Conservation (phyloP, 495 filamentous ascomycete genomes). For the Tuber aestivum region DNA sequence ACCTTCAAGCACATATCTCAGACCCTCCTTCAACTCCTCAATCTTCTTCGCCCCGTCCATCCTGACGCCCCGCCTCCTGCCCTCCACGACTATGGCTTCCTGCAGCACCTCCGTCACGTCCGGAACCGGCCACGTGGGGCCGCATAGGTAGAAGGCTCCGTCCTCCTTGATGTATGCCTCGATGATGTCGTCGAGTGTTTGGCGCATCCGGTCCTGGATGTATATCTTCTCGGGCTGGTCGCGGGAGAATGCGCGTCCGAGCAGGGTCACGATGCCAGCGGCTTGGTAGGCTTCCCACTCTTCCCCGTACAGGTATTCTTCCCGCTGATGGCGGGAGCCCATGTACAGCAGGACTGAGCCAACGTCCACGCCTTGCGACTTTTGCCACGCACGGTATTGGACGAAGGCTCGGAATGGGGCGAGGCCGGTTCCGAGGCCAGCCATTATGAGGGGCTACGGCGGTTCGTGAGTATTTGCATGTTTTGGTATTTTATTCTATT, state of each 20-base stretch:
- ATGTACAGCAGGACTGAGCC: constrained; percentile 92
- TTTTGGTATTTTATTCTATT: neutral
- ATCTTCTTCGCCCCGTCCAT: constrained; percentile 88
- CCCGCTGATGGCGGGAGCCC: constrained; percentile 90
- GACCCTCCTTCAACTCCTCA: constrained; percentile 88
- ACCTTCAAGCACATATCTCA: constrained; percentile 87
- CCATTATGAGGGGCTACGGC: constrained; percentile 87
- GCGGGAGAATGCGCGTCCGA: constrained; percentile 90
- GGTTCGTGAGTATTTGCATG: constrained; percentile 47
- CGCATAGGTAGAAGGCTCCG: constrained; percentile 92
- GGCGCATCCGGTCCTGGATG: constrained; percentile 95
- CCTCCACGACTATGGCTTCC: constrained; percentile 81
- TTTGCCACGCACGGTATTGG: constrained; percentile 95
- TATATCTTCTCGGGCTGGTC: constrained; percentile 99
- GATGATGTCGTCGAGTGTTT: constrained; percentile 77
- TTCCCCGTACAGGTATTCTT: constrained; percentile 98
- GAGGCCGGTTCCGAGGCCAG: constrained; percentile 94
- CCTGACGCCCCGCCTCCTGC: constrained; percentile 64
- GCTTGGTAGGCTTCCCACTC: constrained; percentile 98
- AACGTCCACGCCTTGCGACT: constrained; percentile 88
- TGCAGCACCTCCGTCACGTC: constrained; percentile 90
- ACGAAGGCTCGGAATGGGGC: constrained; percentile 97
- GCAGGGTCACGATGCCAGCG: constrained; percentile 86
- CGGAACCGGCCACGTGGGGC: constrained; percentile 98
- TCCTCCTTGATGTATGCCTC: constrained; percentile 82